These are phyloP conservation scores for Epichloe sibirici DNA, from an alignment of 2,329 filamentous ascomycete species.

Conservation along the genomic window DNA sequence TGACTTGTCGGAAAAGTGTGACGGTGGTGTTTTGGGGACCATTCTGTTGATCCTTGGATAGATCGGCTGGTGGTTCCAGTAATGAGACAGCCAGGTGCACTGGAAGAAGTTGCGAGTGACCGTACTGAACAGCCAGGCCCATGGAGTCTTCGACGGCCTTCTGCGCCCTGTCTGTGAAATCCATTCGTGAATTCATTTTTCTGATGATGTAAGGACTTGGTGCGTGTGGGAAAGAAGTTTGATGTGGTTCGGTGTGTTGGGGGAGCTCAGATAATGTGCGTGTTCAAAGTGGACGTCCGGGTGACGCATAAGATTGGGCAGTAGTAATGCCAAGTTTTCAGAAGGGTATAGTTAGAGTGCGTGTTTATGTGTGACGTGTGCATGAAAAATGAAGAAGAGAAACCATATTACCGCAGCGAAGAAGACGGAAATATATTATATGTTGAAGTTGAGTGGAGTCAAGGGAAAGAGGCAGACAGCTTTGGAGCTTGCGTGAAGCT, in stretches of 20 bases:
- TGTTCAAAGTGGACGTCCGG: background rate
- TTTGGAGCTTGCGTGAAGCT: slow-evolving; percentile 1
- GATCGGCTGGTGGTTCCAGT: slow-evolving; percentile 62
- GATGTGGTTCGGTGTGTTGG: background rate
- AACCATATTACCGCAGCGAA: too few relatives aligned
- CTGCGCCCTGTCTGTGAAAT: slow-evolving; percentile 88
- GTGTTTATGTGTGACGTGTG: background rate
- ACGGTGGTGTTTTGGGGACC: slow-evolving; percentile 47
- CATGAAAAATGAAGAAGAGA: background rate
- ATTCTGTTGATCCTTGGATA: slow-evolving; percentile 75
- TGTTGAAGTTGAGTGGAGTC: background rate
- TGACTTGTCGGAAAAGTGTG: slow-evolving; percentile 87
- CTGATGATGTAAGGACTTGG: background rate
- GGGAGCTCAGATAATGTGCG: background rate
- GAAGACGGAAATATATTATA: slow-evolving; percentile 2
- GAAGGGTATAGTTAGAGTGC: background rate
- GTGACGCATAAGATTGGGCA: slow-evolving; percentile 1
- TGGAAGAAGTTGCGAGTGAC: slow-evolving; percentile 81
- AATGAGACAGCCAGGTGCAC: slow-evolving; percentile 79
- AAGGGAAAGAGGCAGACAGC: background rate
- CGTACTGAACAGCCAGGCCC: slow-evolving; percentile 76
- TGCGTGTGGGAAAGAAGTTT: background rate
- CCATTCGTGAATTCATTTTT: slow-evolving; percentile 65
- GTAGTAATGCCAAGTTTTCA: background rate
- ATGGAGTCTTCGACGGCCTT: slow-evolving; percentile 85